Base-by-base conservation (phyloP, 768 basidiomycete species). In the Strobilomyces confusus region DNA sequence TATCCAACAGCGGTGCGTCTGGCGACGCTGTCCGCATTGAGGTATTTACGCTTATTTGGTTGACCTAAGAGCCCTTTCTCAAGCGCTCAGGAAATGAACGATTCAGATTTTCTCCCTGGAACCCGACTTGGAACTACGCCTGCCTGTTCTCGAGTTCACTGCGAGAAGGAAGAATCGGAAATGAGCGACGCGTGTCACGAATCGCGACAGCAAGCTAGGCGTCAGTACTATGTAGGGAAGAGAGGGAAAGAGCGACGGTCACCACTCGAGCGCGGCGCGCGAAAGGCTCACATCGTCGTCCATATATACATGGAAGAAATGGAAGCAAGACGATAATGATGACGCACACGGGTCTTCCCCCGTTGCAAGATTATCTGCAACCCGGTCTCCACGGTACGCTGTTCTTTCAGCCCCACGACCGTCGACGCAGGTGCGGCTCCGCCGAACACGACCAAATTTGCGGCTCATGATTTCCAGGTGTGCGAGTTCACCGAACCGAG, bases 381-480 rank as follows among this genome's bases (percentile, higher is more conserved):
- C 61, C 71, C 29, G 76, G 73, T 22, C 74, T 90, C 2, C 84
- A 89, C 49, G 75, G 88, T 89, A 59, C 42, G 73, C 58, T 30
- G 19, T 44, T n/a, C 22, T 37, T 60, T 40, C 49, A 34, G 0
- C 7, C 20, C 3, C 80, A 9, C 75, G 89, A 20, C 82, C 89
- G 0, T 87, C 89, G 0, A 68, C 78, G 1, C 79, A 88, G 69
- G 87, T 83, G 47, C 5, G 71, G 55, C 43, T 36, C 13, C 26
- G 6, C 9, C 2, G 37, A 41, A 1, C 17, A 0, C 7, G 15
- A n/a, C 44, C 3, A 14, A 30, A 30, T 15, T 9, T 17, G 26
- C 19, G 44, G 19, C 46, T 49, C 14, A 59, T 4, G 36, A 44
- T 30, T 9, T 51, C 33, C 56, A 82, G 85, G 75, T 81, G 72